phyloP scores from a whole-genome alignment of 2,329 filamentous ascomycete species.

The Claviceps lovelessii region DNA sequence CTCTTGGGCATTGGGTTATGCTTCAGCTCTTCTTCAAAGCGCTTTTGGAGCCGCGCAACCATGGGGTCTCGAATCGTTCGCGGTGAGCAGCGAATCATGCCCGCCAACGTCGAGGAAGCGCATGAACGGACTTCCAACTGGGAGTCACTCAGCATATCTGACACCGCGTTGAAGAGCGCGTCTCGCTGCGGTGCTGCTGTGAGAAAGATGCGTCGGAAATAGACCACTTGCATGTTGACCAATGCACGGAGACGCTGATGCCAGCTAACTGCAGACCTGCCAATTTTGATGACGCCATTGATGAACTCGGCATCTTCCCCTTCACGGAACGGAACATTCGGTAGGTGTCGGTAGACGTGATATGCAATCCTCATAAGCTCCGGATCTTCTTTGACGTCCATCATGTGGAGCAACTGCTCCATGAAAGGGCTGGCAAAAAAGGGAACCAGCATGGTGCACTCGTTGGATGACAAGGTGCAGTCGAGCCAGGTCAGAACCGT shows the following conservation, averaged over 20 bases:
- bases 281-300: slow-evolving; percentile 72
- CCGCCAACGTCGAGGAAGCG: slow-evolving; percentile 82
- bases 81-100: slow-evolving; percentile 96
- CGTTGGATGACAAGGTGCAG: slow-evolving; percentile 74
- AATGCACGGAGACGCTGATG: slow-evolving; percentile 88
- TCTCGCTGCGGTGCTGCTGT: slow-evolving; percentile 61
- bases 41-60: slow-evolving; percentile 58
- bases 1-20: slow-evolving; percentile 78
- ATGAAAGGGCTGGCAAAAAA: slow-evolving; percentile 89
- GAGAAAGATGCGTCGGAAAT: slow-evolving; percentile 90
- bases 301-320: slow-evolving; percentile 81
- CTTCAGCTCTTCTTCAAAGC: slow-evolving; percentile 65
- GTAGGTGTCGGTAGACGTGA: slow-evolving; percentile 89
- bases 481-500: slow-evolving; percentile 94
- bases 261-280: slow-evolving; percentile 73
- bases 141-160: slow-evolving; percentile 79
- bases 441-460: slow-evolving; percentile 77
- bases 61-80: slow-evolving; percentile 62
- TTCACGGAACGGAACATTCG: slow-evolving; percentile 82
- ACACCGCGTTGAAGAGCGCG: slow-evolving; percentile 79
- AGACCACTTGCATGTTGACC: slow-evolving; percentile 97
- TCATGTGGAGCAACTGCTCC: slow-evolving; percentile 93
- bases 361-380: slow-evolving; percentile 91
- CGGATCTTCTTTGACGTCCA: slow-evolving; percentile 97
- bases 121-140: slow-evolving; percentile 91